Evolutionary conservation across 2,329 filamentous ascomycete species (phyloP), one percentile per base, ranked within the genome.

Genomic region (Colletotrichum sp.): DNA sequence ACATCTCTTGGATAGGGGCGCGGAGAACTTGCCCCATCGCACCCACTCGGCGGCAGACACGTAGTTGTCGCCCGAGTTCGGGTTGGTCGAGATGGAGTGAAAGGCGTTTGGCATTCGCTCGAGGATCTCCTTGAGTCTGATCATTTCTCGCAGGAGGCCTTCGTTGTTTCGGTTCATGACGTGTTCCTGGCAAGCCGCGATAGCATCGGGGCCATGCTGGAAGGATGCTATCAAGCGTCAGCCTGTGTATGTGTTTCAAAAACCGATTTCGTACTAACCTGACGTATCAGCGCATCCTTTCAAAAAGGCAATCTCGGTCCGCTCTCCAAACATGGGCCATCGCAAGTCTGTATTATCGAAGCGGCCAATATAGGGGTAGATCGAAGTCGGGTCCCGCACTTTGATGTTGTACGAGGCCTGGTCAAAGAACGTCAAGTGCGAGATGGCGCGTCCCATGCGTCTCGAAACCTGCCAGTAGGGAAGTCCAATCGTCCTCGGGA

Each of bases 261-360:
- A 55, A 33, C 51, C 13, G 4, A 58, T 8, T 15, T 15, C 9
- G 3, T 2, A 18, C 77, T 63, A 74, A 84, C 83, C 83, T 57
- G 83, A 84, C 6, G 86, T 88, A 21, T 87, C 86, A 0, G 87
- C 86, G 38, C 84, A 86, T 4, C 86, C 86, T 65, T 88, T 88
- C 6, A 89, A 81, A 67, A 90, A 89, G 5, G 87, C 85, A 12
- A 88, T 84, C 77, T 90, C 87, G 0, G 87, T 85, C 24, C 83
- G 82, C 75, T 89, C 87, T 15, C 87, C 86, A 66, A 90, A 90
- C 80, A 89, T 86, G 2, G 87, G 85, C 88, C 88, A 90, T 51
- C 88, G 81, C 18, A 89, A 81, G 57, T 89, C 88, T 18, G 84
- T 89, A 65, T 90, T 90, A 63, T 89, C 87, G 64, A 88, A 88